Evolutionary conservation across 1,284 basidiomycete genomes (phyloP).

Genomic region (Flammula alnicola): DNA sequence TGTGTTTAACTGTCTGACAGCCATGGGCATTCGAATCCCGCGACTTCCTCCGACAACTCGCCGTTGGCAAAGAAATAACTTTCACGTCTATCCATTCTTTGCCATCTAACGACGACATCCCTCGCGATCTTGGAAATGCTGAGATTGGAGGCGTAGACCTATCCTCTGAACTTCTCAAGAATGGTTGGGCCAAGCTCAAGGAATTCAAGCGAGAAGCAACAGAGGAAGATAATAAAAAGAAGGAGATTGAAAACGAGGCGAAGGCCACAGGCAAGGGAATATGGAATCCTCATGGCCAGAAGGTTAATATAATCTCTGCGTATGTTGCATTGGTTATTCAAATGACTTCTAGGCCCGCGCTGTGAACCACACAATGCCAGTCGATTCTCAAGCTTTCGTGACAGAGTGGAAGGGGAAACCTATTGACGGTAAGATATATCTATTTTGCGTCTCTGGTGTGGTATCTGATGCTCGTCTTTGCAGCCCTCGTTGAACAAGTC

Average conservation of each 20-base stretch:
- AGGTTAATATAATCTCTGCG: constrained; percentile 48
- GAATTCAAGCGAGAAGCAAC: constrained; percentile 80
- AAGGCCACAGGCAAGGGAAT: constrained; percentile 79
- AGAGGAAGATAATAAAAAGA: constrained; percentile 79
- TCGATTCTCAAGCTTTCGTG: constrained; percentile 88
- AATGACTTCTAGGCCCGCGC: constrained; percentile 58
- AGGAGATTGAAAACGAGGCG: constrained; percentile 81
- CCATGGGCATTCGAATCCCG: constrained; percentile 92
- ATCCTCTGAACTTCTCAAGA: constrained; percentile 77
- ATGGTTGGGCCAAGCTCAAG: constrained; percentile 93
- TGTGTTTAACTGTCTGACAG: constrained; percentile 41
- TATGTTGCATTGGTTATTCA: background rate
- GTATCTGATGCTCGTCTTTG: constrained; percentile 11
- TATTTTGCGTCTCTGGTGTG: constrained; percentile 9
- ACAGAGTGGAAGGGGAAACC: constrained; percentile 89
- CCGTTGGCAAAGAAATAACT: constrained; percentile 88
- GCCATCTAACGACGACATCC: constrained; percentile 66
- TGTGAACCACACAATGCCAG: constrained; percentile 89
- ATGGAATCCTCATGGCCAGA: constrained; percentile 86
- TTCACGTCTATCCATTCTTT: constrained; percentile 81
- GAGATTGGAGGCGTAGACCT: constrained; percentile 77
- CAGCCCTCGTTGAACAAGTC: constrained; percentile 93
- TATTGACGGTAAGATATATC: constrained; percentile 70
- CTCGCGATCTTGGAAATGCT: constrained; percentile 78
- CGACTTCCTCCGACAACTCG: constrained; percentile 85